Evolutionary conservation across 495 filamentous ascomycete genomes (phyloP), one percentile per base, ranked within the genome.

Genomic region (Cercophora newfieldiana): DNA sequence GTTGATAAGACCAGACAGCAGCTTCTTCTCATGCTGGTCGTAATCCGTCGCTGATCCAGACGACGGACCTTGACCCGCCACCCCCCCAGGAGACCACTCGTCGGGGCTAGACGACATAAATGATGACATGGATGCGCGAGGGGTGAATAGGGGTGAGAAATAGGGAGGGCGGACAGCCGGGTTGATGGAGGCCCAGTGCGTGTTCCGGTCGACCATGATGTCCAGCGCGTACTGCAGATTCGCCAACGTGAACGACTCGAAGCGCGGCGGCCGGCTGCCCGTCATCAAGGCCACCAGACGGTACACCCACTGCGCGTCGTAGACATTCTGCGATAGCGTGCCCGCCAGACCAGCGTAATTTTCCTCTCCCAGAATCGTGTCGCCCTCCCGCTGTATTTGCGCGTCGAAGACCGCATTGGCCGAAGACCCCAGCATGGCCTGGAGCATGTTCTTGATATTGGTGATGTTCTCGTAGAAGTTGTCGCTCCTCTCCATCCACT

Each of bases 1-100:
- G 71, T 97, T 86, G 26, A 96, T 85, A 0, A 98, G 87, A 12
- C 95, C 93, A 44, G 85, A 86, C 21, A 97, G 76, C 2, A 99
- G 81, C 66, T 88, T 89, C 75, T 93, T 93, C 77, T 98, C 95
- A 70, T 97, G 85, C 6, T 82, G 74, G 65, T 88, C 71, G 58
- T 67, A 71, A 22, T 75, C 69, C 33, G 71, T 74, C 47, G 30
- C 61, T 31, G 59, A 31, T 29, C 48, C 18, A 1, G 66, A 25
- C 0, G 69, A 21, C 3, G 64, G 28, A 22, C 61, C 60, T 64
- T 56, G 25, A 6, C 31, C 14, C 30, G 30, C 49, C 57, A 37
- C 16, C 44, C 25, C 28, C n/a, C 24, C 59, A 16, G 24, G 26
- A 26, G 55, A 18, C 61, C 61, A 68, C 4, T 68, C 68, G 3